Evolutionary conservation across 2,329 filamentous ascomycete species (phyloP), one percentile per base, ranked within the genome.

Genomic region (Neonectria coccinea): DNA sequence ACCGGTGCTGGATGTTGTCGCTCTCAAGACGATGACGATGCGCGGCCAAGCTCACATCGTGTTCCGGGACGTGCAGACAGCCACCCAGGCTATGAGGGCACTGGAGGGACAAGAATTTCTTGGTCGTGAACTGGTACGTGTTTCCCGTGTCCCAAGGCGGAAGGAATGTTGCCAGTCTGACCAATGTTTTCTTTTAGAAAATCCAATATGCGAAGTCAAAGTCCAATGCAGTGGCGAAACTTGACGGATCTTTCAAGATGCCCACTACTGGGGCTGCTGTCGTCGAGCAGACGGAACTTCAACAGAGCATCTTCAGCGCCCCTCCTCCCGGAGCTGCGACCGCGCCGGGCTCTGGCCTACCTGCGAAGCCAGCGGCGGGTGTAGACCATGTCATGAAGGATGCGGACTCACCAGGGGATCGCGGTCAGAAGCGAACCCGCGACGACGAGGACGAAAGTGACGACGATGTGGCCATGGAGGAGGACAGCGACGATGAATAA

Each of bases 41-140:
- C 91, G 96, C 54, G 96, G 96, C 3, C 96, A 99, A 80, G 96
- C 96, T 66, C 96, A 98, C 75, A 84, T 99, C 65, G 92, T 96
- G 14, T 98, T 94, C 78, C 88, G 92, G 63, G 95, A 99, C 77
- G 85, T 95, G 36, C 92, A 97, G 70, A 89, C 93, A n/a, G 93
- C 94, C 56, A 97, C 94, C 25, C 93, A 97, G 77, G 96, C 96
- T 2, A 93, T 99, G 93, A 86, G 95, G 69, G 89, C 92, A 11
- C 83, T 97, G 52, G 91, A 98, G 72, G 93, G 92, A 2, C 92
- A 93, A 74, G 88, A 92, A 2, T 94, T 99, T 70, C 91, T 97
- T 68, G 96, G 94, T 16, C 89, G 88, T 69, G 87, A 93, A 69
- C 89, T 99, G 85, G 95, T 97, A 78, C 67, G 91, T 84, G 36